Base-by-base conservation (phyloP, 2,329 filamentous ascomycete genomes). In the Graphilbum ipis-grandicollis region DNA sequence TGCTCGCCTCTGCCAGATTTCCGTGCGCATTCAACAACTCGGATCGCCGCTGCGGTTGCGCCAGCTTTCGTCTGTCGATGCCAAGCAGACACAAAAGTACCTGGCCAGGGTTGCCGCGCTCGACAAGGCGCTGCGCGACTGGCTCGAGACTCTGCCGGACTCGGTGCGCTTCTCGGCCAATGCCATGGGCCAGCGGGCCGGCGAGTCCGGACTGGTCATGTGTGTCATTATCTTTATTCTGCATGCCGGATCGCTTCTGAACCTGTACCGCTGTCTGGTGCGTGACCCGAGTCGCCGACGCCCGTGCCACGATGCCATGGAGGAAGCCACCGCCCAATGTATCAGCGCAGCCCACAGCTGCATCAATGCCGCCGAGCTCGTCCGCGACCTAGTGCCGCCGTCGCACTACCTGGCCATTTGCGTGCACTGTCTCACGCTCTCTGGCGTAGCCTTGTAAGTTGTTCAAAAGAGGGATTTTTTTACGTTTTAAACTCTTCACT, bases 161-260 rank as follows among this genome's bases (percentile, higher is more conserved):
- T 39, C 44, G 4, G 46, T 52, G 13, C 47, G 48, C 3, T 50
- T 51, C 29, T 52, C 49, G 1, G 47, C 45, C 17, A 46, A 46
- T 28, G 38, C 30, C 3, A n/a, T 39, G 13, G 39, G 41, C 9
- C 36, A 33, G 21, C 31, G 31, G 6, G 19, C 34, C 17, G 29
- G 42, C 1, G 40, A 42, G 5, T 39, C 44, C 7, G 39, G 46
- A n/a, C 41, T 51, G 19, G 44, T 47, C 14, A 50, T 51, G 47
- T 47, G 49, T 37, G 47, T 50, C 4, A 49, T 52, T 13, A 41
- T 48, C 15, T 52, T 50, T 34, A 48, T 52, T 9, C 31, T 50
- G 12, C 50, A 50, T 38, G 46, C 48, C 2, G 49, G 49, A 1
- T 49, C 46, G 4, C 40, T 52, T 1, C 32, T 52, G 10, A 50